Percentiles rank a stretch among this genome's conserved stretches.
phyloP scores from a whole-genome alignment of 768 basidiomycete genomes.

The Boletus reticulatus region DNA sequence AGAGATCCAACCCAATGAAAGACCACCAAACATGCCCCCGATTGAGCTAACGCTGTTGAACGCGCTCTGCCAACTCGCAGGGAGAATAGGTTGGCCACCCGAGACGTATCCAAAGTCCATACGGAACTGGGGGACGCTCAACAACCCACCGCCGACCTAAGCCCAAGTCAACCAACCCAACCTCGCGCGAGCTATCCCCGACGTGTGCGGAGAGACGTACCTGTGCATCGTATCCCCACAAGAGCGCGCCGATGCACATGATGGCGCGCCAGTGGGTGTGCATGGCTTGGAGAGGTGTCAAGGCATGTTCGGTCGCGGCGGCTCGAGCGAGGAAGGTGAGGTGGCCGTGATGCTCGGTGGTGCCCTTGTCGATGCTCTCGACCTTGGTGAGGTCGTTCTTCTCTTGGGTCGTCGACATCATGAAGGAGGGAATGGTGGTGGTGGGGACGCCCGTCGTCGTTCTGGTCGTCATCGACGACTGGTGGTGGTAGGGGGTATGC shows the following conservation, averaged over 20 bases:
- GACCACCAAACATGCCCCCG: conserved; percentile 27
- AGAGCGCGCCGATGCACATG: conserved; percentile 21
- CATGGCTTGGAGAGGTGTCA: conserved; percentile 19
- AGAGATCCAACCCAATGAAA: conserved; percentile 22
- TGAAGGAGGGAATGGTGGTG: not conserved
- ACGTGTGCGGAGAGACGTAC: conserved; percentile 7
- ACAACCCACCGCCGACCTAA: conserved; percentile 20
- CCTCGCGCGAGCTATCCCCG: too few species aligned
- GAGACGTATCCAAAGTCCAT: conserved; percentile 22
- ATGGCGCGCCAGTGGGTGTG: conserved; percentile 24
- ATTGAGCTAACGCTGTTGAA: conserved; percentile 26
- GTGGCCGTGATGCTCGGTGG: not conserved
- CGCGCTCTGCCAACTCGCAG: conserved; percentile 29
- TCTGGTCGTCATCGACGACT: too few species aligned
- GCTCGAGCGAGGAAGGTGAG: conserved; percentile 22
- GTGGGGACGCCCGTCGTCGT: too few species aligned
- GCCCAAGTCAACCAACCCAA: not conserved
- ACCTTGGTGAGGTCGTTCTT: conserved; percentile 5
- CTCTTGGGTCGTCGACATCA: conserved; percentile 5
- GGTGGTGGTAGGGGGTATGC: too few species aligned
- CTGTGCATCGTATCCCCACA: conserved; percentile 27
- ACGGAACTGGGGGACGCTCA: conserved; percentile 25
- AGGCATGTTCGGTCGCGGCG: conserved; percentile 21
- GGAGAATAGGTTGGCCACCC: conserved; percentile 6
- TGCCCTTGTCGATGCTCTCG: conserved; percentile 9